A percentile compares a stretch with the other conserved stretches of the same genome.
Conservation (phyloP, 257 asterid genomes). For the Perilla frutescens region DNA sequence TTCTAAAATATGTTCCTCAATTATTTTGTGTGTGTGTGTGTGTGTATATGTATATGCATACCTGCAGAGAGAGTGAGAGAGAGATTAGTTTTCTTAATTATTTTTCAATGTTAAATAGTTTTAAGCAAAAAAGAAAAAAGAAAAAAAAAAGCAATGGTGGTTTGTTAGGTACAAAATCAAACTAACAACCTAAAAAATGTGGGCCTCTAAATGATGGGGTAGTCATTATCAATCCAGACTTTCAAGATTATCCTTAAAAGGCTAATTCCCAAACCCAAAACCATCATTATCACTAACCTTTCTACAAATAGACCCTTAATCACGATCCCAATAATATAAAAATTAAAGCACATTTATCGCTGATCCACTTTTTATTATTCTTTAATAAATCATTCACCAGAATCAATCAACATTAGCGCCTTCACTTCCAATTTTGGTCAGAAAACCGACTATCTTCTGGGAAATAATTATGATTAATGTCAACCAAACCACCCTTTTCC, state of each 20-base stretch:
- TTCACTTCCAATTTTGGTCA: neutral
- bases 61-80: no score
- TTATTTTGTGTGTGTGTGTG: no score
- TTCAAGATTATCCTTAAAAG: constrained; percentile 36
- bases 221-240: constrained; percentile 42
- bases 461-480: no score
- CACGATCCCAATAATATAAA: constrained; percentile 29
- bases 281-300: constrained; percentile 59
- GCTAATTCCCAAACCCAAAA: constrained; percentile 36
- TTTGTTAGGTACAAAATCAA: constrained; percentile 42
- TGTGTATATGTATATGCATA: no score
- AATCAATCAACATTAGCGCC: neutral
- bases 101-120: neutral
- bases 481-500: no score
- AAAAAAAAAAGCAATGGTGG: neutral
- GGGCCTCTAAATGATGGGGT: constrained; percentile 48
- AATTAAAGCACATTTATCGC: constrained; percentile 18
- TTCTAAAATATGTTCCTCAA: no score
- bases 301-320: constrained; percentile 39
- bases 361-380: constrained; percentile 18
- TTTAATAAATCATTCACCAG: neutral
- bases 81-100: neutral
- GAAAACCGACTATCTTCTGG: neutral
- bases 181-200: constrained; percentile 33
- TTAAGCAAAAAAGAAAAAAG: neutral